A percentile compares a stretch with the other conserved stretches of the same genome.
These are phyloP conservation scores for Neoarthrinium moseri DNA, from an alignment of 2,329 filamentous ascomycete species.

Conservation along the genomic window DNA sequence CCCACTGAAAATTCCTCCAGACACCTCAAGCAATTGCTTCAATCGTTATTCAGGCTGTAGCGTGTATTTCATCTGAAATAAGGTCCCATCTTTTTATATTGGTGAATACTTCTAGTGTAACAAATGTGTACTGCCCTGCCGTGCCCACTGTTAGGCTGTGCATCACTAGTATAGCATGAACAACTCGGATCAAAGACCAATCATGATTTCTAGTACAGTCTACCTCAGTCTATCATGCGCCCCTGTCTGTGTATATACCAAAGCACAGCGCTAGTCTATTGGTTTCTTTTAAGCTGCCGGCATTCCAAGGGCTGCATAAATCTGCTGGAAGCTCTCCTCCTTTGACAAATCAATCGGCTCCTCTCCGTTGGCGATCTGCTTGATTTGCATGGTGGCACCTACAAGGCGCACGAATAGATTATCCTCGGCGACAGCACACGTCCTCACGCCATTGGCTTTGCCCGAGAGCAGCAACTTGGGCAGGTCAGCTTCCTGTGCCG, in stretches of 20 bases:
- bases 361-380: constrained; percentile 19
- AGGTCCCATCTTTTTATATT: too few relatives aligned
- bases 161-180: too few relatives aligned
- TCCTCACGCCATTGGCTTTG: constrained; percentile 45
- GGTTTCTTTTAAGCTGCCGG: background rate
- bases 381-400: constrained; percentile 47
- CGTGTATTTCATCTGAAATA: too few relatives aligned
- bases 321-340: constrained; percentile 25
- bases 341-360: constrained; percentile 38
- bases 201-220: background rate
- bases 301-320: background rate
- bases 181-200: background rate
- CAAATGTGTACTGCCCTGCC: too few relatives aligned
- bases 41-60: too few relatives aligned
- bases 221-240: background rate
- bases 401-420: constrained; percentile 44
- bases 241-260: background rate
- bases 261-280: too few relatives aligned
- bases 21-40: too few relatives aligned
- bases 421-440: constrained; percentile 43
- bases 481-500: constrained; percentile 47
- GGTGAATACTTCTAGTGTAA: too few relatives aligned
- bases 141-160: too few relatives aligned
- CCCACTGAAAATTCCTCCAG: too few relatives aligned
- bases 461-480: constrained; percentile 43